phyloP scores from a whole-genome alignment of 352 stramenopile genomes.

The Phytopythium helicoides region DNA sequence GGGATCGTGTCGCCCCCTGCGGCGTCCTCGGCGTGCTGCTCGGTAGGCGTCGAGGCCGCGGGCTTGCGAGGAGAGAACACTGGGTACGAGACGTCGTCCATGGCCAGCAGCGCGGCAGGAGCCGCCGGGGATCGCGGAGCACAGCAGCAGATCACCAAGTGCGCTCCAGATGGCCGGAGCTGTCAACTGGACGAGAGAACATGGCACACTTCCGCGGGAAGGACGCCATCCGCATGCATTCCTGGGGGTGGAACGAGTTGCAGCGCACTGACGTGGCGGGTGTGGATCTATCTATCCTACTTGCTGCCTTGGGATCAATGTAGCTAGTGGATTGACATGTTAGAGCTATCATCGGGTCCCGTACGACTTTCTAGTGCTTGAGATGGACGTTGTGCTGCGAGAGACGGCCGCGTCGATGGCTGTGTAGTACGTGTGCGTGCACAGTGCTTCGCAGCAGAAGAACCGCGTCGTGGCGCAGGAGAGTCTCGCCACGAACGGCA shows the following conservation, averaged over 20 bases:
- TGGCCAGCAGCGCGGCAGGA: neutral
- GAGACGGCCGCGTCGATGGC: neutral
- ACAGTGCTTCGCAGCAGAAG: constrained; percentile 45
- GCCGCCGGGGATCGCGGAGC: neutral
- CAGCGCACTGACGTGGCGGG: too few species aligned
- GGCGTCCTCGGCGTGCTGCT: constrained; percentile 2
- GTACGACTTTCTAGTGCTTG: neutral
- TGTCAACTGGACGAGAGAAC: constrained; percentile 2
- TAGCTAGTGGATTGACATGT: too few species aligned
- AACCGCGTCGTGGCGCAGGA: constrained; percentile 46
- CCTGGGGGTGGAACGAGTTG: too few species aligned
- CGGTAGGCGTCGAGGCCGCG: constrained; percentile 1
- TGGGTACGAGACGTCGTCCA: constrained; percentile 24
- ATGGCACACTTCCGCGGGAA: neutral
- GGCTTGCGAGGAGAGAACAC: constrained; percentile 24
- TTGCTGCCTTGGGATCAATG: too few species aligned
- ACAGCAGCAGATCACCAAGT: neutral
- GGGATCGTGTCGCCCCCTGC: constrained; percentile 5
- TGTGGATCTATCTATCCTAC: too few species aligned
- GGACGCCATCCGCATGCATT: constrained; percentile 1
- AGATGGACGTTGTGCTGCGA: neutral
- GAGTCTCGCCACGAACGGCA: constrained; percentile 45
- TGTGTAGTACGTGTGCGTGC: constrained; percentile 11
- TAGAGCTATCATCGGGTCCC: constrained; percentile 1
- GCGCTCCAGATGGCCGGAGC: neutral